A percentile compares a stretch with the other conserved stretches of the same genome.
Conservation (phyloP, 2,329 filamentous ascomycete genomes). For the Trichophyton verrucosum region DNA sequence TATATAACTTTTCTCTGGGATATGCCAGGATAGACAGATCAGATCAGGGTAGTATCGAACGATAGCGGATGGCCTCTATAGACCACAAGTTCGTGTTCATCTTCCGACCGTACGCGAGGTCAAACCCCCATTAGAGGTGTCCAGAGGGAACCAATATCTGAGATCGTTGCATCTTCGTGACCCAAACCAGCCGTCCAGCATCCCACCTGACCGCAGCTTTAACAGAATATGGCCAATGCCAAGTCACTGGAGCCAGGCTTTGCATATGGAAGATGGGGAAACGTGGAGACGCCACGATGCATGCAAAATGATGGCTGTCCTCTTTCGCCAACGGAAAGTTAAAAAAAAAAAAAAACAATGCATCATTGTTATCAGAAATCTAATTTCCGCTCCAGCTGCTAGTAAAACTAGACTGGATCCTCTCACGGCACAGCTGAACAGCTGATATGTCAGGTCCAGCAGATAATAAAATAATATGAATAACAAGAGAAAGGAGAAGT, state of each 20-base stretch:
- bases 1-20: conserved; percentile 8
- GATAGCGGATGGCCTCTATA: not conserved
- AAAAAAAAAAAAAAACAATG: not conserved
- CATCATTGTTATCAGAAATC: not conserved
- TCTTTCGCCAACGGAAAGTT: not conserved
- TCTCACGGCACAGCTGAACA: not conserved
- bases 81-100: not conserved
- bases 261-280: not conserved
- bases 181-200: not conserved
- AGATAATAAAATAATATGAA: not conserved
- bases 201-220: not conserved
- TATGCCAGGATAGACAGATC: not conserved
- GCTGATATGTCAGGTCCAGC: not conserved
- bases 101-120: not conserved
- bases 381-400: not conserved
- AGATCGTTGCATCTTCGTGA: not conserved
- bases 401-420: not conserved
- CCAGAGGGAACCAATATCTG: not conserved
- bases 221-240: not conserved
- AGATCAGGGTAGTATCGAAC: not conserved
- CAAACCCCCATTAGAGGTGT: not conserved
- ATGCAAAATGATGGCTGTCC: not conserved
- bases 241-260: not conserved
- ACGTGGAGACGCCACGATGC: not conserved
- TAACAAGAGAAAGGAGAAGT: not conserved